Percentiles rank a stretch among this genome's conserved stretches.
Conservation (phyloP, 371 early-diverging fungal species). For the Haplosporangium sp. region DNA sequence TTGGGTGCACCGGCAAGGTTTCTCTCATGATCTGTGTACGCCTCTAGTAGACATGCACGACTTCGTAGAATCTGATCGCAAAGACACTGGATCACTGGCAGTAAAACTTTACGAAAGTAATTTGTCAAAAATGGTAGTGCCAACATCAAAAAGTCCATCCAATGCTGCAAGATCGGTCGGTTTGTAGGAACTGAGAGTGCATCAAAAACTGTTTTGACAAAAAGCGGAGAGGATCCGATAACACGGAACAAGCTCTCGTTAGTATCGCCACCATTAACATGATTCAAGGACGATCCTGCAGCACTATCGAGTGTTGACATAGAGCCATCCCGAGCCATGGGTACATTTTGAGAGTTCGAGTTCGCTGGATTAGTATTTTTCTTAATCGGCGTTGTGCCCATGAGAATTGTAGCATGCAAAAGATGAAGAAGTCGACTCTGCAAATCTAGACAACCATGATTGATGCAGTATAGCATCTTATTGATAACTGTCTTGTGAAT, state of each 20-base stretch:
- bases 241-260: constrained; percentile 48
- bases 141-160: constrained; percentile 80
- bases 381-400: constrained; percentile 44
- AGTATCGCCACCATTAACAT: constrained; percentile 9
- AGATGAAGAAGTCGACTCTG: constrained; percentile 82
- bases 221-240: constrained; percentile 61
- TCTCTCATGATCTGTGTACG: constrained; percentile 23
- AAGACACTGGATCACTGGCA: constrained; percentile 72
- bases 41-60: constrained; percentile 53
- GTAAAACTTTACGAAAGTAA: constrained; percentile 69
- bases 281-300: constrained; percentile 4
- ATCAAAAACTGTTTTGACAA: constrained; percentile 72
- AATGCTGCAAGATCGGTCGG: constrained; percentile 76
- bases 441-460: constrained; percentile 65
- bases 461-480: constrained; percentile 74
- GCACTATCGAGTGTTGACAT: constrained; percentile 39
- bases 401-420: constrained; percentile 69
- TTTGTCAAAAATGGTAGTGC: constrained; percentile 71
- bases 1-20: constrained; percentile 14
- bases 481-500: constrained; percentile 69
- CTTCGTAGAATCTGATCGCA: constrained; percentile 72
- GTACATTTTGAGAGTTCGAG: constrained; percentile 15
- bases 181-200: constrained; percentile 70
- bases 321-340: constrained; percentile 29
- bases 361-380: constrained; percentile 6